Conservation (phyloP, 106 monocot species). For the Allium sativum region DNA sequence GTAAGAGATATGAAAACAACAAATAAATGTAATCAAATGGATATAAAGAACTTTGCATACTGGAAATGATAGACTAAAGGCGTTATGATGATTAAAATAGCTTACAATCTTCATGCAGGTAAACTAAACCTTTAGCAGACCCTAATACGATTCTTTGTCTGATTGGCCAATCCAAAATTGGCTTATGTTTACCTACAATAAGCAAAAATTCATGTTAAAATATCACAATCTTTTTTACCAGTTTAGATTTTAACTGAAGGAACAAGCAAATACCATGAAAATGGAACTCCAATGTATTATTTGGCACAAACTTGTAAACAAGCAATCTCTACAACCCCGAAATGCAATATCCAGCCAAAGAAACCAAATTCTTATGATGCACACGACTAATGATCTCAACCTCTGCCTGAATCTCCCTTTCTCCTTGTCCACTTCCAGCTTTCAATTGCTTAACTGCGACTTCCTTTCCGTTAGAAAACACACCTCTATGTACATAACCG, state of each 20-base stretch:
- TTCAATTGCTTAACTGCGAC: conserved; percentile 69
- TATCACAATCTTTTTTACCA: neutral
- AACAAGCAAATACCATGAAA: conserved; percentile 31
- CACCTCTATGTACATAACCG: conserved; percentile 57
- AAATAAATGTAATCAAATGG: neutral
- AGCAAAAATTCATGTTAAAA: neutral
- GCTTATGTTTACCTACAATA: conserved; percentile 29
- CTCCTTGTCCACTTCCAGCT: conserved; percentile 47
- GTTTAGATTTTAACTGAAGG: neutral
- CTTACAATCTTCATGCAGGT: conserved; percentile 76
- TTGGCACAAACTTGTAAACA: conserved; percentile 66
- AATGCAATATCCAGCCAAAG: conserved; percentile 69
- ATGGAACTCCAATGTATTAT: conserved; percentile 54
- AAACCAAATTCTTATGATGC: conserved; percentile 63
- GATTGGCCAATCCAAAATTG: conserved; percentile 45
- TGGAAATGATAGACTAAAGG: neutral
- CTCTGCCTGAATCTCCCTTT: conserved; percentile 54
- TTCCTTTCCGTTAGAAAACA: conserved; percentile 55
- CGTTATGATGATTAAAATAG: neutral
- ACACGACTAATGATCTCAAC: conserved; percentile 59
- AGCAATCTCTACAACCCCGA: conserved; percentile 46
- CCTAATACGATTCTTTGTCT: conserved; percentile 53
- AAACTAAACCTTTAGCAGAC: conserved; percentile 65
- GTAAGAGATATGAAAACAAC: neutral
- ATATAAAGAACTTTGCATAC: neutral